Base-by-base conservation (phyloP, 2,329 filamentous ascomycete species). In the Ambrosiella xylebori region DNA sequence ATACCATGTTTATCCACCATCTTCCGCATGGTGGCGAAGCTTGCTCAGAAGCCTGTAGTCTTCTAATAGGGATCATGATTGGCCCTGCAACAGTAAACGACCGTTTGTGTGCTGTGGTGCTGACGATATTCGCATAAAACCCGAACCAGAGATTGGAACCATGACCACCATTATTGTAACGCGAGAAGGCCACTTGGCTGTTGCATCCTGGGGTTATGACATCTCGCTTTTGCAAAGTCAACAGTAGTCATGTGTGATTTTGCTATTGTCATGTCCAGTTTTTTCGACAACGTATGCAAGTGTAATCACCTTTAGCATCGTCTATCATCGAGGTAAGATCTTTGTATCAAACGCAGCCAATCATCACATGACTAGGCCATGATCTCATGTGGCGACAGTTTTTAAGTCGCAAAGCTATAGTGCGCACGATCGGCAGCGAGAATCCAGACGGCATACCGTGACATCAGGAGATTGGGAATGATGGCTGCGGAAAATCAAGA, bases 81-180 rank as follows among this genome's bases (percentile, higher is more conserved):
- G 41, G 40, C 41, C 45, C 9, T n/a, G 41, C n/a, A 57, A 47
- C 35, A 15, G 19, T 35, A 45, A 17, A 36, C 17, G 17, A 37
- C n/a, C 8, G 27, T 11, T 51, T 19, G 17, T 27, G 8, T 36
- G 17, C 27, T 13, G 47, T 41, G 39, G 39, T 41, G 27, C 35
- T 51, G 27, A 19, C 27, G 19, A 57, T 49, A 8, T 27, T 57
- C 41, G 41, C 41, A 56, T 49, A 57, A 8, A 49, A 57, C 19
- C 54, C 41, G 41, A 47, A 37, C 41, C 9, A 11, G 27, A 7
- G 17, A 51, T 19, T 11, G 17, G 3, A 27, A 51, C 47, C 17
- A 11, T 51, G 9, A 12, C 11, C 2, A 9, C 9, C 12, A 8
- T 17, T 41, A 3, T 41, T 41, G n/a, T 8, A 15, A 35, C 11